Evolutionary conservation across 2,329 filamentous ascomycete species (phyloP), one percentile per base, ranked within the genome.

Genomic region (Diaporthe citri): DNA sequence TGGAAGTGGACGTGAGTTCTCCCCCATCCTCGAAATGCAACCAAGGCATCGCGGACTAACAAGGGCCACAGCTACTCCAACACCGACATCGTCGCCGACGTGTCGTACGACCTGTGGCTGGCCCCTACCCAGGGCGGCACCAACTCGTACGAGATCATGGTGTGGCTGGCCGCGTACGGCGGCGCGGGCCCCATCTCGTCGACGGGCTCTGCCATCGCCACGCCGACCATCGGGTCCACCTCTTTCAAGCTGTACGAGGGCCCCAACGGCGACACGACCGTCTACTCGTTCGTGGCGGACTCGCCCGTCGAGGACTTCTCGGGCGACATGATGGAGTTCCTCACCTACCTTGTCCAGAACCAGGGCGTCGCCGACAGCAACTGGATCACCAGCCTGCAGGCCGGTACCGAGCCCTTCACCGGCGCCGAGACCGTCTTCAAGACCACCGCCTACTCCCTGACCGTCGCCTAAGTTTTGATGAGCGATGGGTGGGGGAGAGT

Each of bases 91-190:
- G 84, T 91, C 36, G 87, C 89, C 52, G 85, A 92, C 79, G 90
- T 93, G 2, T 84, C 90, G 20, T 92, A 92, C 80, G 90, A 92
- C 80, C 82, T 92, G 55, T 92, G 92, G 85, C 90, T 90, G 43
- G 84, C 85, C 20, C 83, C 83, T 22, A 85, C 87, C 17, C 84
- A 85, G 15, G 83, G 86, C 1, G 82, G 81, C 62, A 80, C 74
- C 8, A 79, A 87, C 39, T 83, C 90, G 79, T 91, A 91, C 80
- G 91, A 93, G 82, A 87, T 93, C 81, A 93, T 93, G 91, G 86
- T 93, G 79, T 93, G 91, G 91, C 84, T 92, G 60, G 88, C 85
- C 2, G 86, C 87, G 3, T 84, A 90, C 62, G 91, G 90, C 41
- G 90, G 89, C 72, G 90, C 90, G 1, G 88, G 88, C 0, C 90